Evolutionary conservation across 1,284 basidiomycete species (phyloP), one percentile per base, ranked within the genome.

Genomic region (Ganoderma lucidum): DNA sequence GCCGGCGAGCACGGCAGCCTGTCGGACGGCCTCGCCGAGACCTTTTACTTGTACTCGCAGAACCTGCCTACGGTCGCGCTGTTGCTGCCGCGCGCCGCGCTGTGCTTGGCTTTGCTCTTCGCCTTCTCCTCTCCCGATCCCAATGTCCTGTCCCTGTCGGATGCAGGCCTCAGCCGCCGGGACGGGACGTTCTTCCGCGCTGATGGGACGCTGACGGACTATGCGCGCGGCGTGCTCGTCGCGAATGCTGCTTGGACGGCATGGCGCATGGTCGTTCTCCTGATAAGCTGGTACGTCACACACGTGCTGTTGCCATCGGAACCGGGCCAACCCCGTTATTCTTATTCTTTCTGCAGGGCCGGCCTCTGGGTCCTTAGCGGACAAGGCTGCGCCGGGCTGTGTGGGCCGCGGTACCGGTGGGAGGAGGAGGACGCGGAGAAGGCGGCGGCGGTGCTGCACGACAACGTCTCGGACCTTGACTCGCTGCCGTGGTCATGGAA

Each of bases 361-460:
- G 90, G 90, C 48, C 83, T 96, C 28, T 95, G 93, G 92, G 78
- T 91, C 69, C 79, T 91, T 71, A 92, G 89, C 65, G 92, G 91
- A 62, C 87, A 93, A 71, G 87, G 86, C 70, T 93, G 91, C 68
- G 93, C 87, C 63, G 93, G 93, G 32, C 78, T 94, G n/a, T 94
- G 92, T 78, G 93, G 93, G 62, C 93, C 93, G 12, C 87, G 92
- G 30, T 88, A 89, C 76, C 85, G 91, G 71, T 94, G 93, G 93
- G 93, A 94, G 77, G 93, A 94, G 80, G 88, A 90, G 68, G 89
- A 90, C 48, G 83, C 84, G 28, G 90, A 91, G 76, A 92, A 90
- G 82, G 83, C 82, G 14, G 77, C 83, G 6, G 62, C 75, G 63
- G 75, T 84, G 19, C 86, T 86, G 72, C 83, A 81, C 69, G 81